Conservation (phyloP, 1,284 basidiomycete species). For the Schizophyllum commune region DNA sequence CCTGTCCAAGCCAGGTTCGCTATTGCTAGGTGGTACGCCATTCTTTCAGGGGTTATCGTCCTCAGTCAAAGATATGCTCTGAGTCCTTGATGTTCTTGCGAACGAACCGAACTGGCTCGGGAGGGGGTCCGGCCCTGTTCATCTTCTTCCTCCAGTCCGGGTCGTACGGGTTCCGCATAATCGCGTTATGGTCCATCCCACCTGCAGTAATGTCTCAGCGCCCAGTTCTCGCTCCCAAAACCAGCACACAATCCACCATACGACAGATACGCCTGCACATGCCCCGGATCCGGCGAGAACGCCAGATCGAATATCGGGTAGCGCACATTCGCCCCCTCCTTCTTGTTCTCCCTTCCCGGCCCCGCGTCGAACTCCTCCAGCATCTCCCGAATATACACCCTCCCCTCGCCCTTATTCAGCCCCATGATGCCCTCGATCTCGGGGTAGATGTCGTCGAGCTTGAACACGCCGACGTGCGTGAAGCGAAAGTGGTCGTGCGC, state of each 20-base stretch:
- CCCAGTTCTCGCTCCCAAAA: neutral
- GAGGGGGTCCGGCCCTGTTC: neutral
- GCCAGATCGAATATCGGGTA: slow-evolving; percentile 2
- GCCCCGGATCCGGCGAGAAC: neutral
- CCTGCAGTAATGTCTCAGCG: neutral
- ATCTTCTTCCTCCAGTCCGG: slow-evolving; percentile 7
- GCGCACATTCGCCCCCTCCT: neutral
- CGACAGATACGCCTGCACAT: neutral
- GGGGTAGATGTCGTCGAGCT: slow-evolving; percentile 4
- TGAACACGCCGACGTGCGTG: slow-evolving; percentile 4
- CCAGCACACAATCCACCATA: neutral
- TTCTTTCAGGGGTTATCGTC: too few species aligned
- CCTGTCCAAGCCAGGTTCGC: neutral
- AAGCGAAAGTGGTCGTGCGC: slow-evolving; percentile 7
- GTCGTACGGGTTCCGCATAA: neutral
- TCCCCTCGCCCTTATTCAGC: slow-evolving; percentile 3
- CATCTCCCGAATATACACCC: slow-evolving; percentile 4
- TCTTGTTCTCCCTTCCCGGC: neutral
- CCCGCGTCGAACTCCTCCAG: neutral
- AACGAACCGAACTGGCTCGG: neutral
- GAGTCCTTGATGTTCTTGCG: neutral
- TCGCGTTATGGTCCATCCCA: neutral
- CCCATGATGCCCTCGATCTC: slow-evolving; percentile 4
- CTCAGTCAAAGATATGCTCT: neutral
- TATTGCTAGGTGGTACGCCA: too few species aligned